A percentile compares a stretch with the other conserved stretches of the same genome.
These are phyloP conservation scores for Ogataea ganodermae DNA, from an alignment of 805 yeast species.

Conservation along the genomic window DNA sequence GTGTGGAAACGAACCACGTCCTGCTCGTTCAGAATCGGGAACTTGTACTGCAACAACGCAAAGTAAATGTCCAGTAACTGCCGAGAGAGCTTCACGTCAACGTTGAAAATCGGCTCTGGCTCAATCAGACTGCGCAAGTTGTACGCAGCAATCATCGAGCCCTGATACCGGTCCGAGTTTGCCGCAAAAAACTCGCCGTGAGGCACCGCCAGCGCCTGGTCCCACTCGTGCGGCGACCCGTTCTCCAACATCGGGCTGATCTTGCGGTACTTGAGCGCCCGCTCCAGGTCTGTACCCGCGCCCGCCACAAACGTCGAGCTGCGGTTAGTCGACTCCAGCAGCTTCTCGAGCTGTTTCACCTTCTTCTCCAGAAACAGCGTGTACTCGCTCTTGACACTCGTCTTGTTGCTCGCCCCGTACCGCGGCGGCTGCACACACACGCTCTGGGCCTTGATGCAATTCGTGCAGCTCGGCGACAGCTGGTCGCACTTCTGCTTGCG, in stretches of 20 bases:
- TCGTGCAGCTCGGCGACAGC: constrained; percentile 62
- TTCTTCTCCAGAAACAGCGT: constrained; percentile 57
- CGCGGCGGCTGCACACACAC: constrained; percentile 65
- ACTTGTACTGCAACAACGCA: constrained; percentile 55
- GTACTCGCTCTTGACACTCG: constrained; percentile 55
- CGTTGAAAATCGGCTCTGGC: constrained; percentile 52
- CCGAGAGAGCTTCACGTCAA: constrained; percentile 51
- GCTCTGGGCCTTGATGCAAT: constrained; percentile 64
- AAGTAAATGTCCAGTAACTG: constrained; percentile 57
- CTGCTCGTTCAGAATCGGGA: constrained; percentile 54
- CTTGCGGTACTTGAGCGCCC: constrained; percentile 31
- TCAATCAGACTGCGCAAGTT: constrained; percentile 47
- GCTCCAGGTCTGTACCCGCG: constrained; percentile 9
- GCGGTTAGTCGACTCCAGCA: constrained; percentile 37
- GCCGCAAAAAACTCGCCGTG: constrained; percentile 23
- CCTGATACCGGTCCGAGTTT: constrained; percentile 15
- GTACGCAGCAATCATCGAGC: constrained; percentile 43
- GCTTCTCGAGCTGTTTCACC: constrained; percentile 51
- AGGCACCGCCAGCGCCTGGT: constrained; percentile 23
- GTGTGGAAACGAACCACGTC: constrained; percentile 53
- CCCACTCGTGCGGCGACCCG: constrained; percentile 17
- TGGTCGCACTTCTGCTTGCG: constrained; percentile 69
- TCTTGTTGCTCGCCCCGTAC: constrained; percentile 43
- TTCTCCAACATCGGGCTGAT: constrained; percentile 26
- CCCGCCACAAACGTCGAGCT: constrained; percentile 5